Evolutionary conservation across 306 rosid genomes (phyloP).

Genomic region (Cicer cuneatum): DNA sequence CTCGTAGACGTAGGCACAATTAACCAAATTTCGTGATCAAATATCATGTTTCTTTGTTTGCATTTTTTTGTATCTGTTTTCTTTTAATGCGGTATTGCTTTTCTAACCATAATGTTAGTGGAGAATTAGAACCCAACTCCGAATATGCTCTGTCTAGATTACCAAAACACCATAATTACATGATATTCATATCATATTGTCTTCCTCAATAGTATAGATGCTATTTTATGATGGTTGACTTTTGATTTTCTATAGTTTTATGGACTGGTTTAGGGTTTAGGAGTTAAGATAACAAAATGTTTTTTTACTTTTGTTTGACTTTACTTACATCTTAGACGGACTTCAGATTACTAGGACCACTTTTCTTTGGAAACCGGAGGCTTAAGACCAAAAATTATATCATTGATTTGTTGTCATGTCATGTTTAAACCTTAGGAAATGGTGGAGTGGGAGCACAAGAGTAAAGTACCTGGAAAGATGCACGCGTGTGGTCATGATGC

Average conservation of each 20-base stretch:
- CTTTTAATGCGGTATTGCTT: too few relatives aligned
- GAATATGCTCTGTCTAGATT: too few relatives aligned
- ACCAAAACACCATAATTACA: background rate
- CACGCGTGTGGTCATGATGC: conserved; percentile 98
- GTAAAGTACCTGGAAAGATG: conserved; percentile 84
- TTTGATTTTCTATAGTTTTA: background rate
- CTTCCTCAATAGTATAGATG: background rate
- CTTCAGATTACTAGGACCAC: too few relatives aligned
- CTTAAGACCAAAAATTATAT: background rate
- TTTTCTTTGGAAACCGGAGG: too few relatives aligned
- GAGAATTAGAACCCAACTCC: too few relatives aligned
- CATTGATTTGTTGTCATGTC: background rate
- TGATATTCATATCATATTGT: background rate
- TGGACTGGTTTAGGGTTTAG: too few relatives aligned
- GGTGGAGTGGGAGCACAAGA: conserved; percentile 96
- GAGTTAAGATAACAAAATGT: background rate
- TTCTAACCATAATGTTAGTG: too few relatives aligned
- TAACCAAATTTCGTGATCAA: too few relatives aligned
- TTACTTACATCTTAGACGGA: background rate
- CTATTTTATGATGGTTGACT: background rate
- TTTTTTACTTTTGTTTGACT: background rate
- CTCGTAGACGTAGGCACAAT: too few relatives aligned
- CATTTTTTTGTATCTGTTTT: too few relatives aligned
- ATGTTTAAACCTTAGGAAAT: conserved; percentile 60
- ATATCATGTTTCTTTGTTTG: too few relatives aligned